Evolutionary conservation across 495 filamentous ascomycete species (phyloP), one percentile per base, ranked within the genome.

Genomic region (Achaetomiella virescens): DNA sequence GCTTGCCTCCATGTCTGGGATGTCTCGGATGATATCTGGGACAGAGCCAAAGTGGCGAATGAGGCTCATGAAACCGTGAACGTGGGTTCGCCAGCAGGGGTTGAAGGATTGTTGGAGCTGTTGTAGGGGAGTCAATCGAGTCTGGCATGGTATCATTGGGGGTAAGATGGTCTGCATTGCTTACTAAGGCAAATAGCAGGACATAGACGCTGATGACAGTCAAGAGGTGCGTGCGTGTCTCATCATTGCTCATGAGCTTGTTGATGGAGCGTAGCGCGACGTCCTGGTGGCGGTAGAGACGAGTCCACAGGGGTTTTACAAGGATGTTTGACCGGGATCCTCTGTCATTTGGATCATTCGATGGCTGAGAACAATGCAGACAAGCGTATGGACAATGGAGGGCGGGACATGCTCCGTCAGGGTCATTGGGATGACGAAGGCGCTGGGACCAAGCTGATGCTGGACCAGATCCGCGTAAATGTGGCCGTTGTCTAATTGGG

Each of bases 51-150:
- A 59, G 5, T 64, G 49, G 12, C 43, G 38, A 18, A 72, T 61
- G 2, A 73, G 24, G 44, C 57, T 62, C 14, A 67, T 53, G 29
- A 67, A 51, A n/a, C 61, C 66, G 4, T 70, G 66, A n/a, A 67
- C 20, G 44, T 73, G 71, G 25, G 56, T 63, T 27, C 66, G 65
- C 66, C 66, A 73, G 43, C 59, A 50, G 2, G 64, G 65, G 5
- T 61, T 66, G 18, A 55, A 58, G 12, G 66, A 66, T 42, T 71
- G 69, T 36, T 70, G 66, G 3, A 65, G 55, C 66, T 73, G 50
- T 40, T 27, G 17, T n/a, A n/a, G n/a, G n/a, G n/a, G n/a, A n/a
- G n/a, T n/a, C 2, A 17, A 31, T 33, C 17, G 17, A 35, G 18
- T 3, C 7, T 29, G 24, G 9, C 17, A 3, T 31, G 24, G 29